A percentile compares a stretch with the other conserved stretches of the same genome.
These are phyloP conservation scores for Boletus insuetus DNA, from an alignment of 768 basidiomycete species.

Conservation along the genomic window DNA sequence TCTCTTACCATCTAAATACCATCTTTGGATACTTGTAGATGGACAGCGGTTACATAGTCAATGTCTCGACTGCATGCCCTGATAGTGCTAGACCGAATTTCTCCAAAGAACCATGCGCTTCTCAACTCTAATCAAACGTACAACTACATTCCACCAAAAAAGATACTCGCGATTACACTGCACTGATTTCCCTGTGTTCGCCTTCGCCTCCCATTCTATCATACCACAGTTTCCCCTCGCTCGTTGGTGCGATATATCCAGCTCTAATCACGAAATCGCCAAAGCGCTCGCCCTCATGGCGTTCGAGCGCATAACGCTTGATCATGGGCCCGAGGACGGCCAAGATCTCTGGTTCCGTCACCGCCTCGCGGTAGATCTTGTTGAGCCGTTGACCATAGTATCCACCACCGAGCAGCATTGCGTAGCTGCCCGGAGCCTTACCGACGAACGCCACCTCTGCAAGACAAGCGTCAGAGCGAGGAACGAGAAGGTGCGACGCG, in stretches of 20 bases:
- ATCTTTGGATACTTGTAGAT: too few relatives aligned
- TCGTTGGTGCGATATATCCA: slow-evolving; percentile 86
- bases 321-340: slow-evolving; percentile 91
- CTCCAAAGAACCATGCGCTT: too few relatives aligned
- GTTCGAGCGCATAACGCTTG: slow-evolving; percentile 86
- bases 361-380: slow-evolving; percentile 92
- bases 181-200: slow-evolving; percentile 39
- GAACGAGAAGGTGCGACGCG: neutral
- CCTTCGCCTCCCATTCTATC: slow-evolving; percentile 81
- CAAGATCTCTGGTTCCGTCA: slow-evolving; percentile 89
- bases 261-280: slow-evolving; percentile 94
- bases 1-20: too few relatives aligned
- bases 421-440: slow-evolving; percentile 89
- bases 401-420: slow-evolving; percentile 95
- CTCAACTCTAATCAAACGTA: too few relatives aligned
- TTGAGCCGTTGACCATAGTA: slow-evolving; percentile 93
- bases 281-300: slow-evolving; percentile 85
- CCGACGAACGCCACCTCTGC: slow-evolving; percentile 94
- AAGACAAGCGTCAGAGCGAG: neutral
- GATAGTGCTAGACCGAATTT: too few relatives aligned
- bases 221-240: slow-evolving; percentile 84
- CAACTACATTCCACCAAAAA: too few relatives aligned
- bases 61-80: too few relatives aligned
- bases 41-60: too few relatives aligned
- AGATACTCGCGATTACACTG: neutral